These are phyloP conservation scores for Rhodotorula kratochvilovae DNA, from an alignment of 768 basidiomycete species.

Conservation along the genomic window DNA sequence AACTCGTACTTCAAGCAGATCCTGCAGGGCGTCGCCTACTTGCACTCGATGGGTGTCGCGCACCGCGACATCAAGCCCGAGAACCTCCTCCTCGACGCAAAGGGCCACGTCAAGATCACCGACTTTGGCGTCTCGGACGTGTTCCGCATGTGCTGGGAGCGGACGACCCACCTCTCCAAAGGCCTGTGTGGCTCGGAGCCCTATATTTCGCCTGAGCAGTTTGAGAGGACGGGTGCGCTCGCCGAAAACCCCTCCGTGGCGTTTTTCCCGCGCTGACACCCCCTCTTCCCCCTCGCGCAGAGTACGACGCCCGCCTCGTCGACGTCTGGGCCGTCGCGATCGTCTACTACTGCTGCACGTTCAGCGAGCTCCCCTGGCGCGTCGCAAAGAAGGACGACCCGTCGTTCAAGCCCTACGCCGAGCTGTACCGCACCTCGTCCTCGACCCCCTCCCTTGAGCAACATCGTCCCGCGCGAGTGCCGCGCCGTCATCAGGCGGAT, in stretches of 20 bases:
- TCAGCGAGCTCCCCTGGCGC: conserved; percentile 97
- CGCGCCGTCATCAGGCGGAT: conserved; percentile 79
- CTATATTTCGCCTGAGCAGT: conserved; percentile 98
- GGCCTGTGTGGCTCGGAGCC: conserved; percentile 96
- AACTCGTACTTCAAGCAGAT: conserved; percentile 99
- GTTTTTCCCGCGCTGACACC: neutral
- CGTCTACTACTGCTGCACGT: conserved; percentile 95
- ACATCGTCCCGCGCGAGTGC: conserved; percentile 79
- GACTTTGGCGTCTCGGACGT: conserved; percentile 99
- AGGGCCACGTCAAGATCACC: conserved; percentile 77
- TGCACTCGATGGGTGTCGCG: conserved; percentile 94
- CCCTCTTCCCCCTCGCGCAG: conserved; percentile 50
- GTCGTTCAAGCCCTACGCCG: conserved; percentile 71
- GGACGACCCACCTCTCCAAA: conserved; percentile 92
- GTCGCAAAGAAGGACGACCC: conserved; percentile 77
- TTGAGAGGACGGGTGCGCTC: conserved; percentile 92
- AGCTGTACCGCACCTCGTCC: conserved; percentile 45
- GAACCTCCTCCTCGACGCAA: conserved; percentile 88
- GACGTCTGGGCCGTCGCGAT: conserved; percentile 97
- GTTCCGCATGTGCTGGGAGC: conserved; percentile 95
- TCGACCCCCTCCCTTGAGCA: conserved; percentile 56
- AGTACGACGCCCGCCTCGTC: conserved; percentile 93
- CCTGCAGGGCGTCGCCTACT: conserved; percentile 75
- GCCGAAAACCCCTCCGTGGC: too few species aligned
- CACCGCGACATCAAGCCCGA: conserved; percentile 98